Conservation (phyloP, 257 asterid genomes). For the Nemophila menziesii region DNA sequence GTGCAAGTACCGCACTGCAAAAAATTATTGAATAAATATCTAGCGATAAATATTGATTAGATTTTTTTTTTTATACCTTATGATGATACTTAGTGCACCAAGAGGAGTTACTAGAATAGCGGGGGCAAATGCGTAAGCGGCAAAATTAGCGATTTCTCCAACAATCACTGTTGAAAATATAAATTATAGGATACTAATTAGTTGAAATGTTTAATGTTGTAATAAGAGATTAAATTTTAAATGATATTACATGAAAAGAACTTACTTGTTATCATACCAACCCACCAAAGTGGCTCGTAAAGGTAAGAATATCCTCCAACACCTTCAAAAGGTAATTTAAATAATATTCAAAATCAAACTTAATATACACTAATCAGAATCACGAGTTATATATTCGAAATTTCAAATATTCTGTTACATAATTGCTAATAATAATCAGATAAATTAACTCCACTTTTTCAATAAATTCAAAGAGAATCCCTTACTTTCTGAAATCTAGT, state of each 20-base stretch:
- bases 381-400: neutral
- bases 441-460: no score
- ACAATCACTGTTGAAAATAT: conserved; percentile 92
- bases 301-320: conserved; percentile 82
- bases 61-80: conserved; percentile 38
- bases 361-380: neutral
- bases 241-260: neutral
- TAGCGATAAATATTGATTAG: conserved; percentile 12
- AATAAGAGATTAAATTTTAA: neutral
- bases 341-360: neutral
- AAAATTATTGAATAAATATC: conserved; percentile 24
- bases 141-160: conserved; percentile 96
- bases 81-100: conserved; percentile 96
- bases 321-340: conserved; percentile 29
- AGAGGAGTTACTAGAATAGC: conserved; percentile 98
- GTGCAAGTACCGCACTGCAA: conserved; percentile 96
- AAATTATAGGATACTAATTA: no score
- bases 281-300: conserved; percentile 87
- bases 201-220: neutral
- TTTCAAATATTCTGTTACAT: no score
- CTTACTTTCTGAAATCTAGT: no score
- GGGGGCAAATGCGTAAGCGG: conserved; percentile 99
- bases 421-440: no score
- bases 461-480: no score
- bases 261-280: conserved; percentile 85